phyloP scores from a whole-genome alignment of 2,329 filamentous ascomycete species.

The Pseudomassariella vexata region DNA sequence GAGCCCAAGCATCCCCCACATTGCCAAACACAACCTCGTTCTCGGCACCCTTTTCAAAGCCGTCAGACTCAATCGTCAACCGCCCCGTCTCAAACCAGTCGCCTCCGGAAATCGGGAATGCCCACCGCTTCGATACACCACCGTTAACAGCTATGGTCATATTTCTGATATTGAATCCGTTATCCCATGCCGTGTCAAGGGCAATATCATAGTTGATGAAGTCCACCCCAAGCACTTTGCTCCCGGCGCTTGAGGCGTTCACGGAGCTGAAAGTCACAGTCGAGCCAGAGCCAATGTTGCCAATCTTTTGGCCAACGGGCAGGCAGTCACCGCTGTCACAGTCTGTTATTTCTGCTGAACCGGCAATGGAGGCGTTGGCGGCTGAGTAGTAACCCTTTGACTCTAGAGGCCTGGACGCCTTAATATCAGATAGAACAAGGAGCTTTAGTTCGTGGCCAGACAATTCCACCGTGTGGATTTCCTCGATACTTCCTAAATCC shows the following conservation, averaged over 20 bases:
- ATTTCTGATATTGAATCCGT: conserved; percentile 42
- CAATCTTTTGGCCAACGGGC: conserved; percentile 37
- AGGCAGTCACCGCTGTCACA: conserved; percentile 34
- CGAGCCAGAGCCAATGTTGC: conserved; percentile 27
- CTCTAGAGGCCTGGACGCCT: conserved; percentile 13
- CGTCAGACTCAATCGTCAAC: conserved; percentile 36
- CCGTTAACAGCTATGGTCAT: conserved; percentile 44
- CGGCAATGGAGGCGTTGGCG: conserved; percentile 28
- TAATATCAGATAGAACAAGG: conserved; percentile 30
- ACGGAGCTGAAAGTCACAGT: conserved; percentile 29
- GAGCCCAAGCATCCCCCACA: conserved; percentile 23
- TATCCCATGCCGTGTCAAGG: conserved; percentile 33
- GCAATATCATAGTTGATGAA: conserved; percentile 48
- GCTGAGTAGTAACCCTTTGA: conserved; percentile 33
- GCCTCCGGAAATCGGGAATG: conserved; percentile 42
- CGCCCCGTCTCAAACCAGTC: conserved; percentile 45
- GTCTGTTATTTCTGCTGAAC: conserved; percentile 24
- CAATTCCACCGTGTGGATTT: conserved; percentile 25
- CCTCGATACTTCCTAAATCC: conserved; percentile 27
- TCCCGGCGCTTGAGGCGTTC: conserved; percentile 20
- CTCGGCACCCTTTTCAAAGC: conserved; percentile 33
- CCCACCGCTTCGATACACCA: conserved; percentile 33
- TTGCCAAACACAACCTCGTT: conserved; percentile 31
- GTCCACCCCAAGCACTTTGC: conserved; percentile 38
- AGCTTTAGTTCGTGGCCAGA: conserved; percentile 32